phyloP scores from a whole-genome alignment of 768 basidiomycete genomes.

The Auricularia sp. region DNA sequence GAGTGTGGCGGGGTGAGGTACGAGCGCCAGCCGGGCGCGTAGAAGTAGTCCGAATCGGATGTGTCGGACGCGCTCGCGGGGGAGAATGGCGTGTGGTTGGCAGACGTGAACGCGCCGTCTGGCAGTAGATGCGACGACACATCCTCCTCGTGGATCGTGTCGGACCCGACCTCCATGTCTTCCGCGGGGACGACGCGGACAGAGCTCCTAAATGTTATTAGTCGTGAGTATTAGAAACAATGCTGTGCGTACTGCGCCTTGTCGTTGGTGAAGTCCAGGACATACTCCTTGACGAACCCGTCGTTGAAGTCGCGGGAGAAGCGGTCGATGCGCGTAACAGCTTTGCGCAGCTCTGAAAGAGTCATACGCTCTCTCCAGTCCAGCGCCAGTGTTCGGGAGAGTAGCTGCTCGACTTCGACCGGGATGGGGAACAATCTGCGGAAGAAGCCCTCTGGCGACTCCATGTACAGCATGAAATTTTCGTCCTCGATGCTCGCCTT shows the following conservation, averaged over 20 bases:
- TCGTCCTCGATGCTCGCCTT: constrained; percentile 42
- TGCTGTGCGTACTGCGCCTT: background rate
- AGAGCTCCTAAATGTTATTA: background rate
- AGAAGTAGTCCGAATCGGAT: background rate
- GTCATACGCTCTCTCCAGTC: background rate
- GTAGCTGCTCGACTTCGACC: background rate
- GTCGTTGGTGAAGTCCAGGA: background rate
- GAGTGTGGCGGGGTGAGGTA: background rate
- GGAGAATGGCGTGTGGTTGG: background rate
- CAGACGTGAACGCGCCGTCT: background rate
- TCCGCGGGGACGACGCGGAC: too few relatives aligned
- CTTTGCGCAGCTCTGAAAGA: background rate
- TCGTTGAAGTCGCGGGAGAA: background rate
- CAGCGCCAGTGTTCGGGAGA: background rate
- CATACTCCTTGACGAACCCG: background rate
- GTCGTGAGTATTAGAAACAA: background rate
- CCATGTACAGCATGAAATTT: constrained; percentile 22
- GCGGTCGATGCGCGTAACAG: background rate
- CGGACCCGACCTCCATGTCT: too few relatives aligned
- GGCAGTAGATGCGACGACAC: background rate
- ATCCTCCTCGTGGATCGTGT: background rate
- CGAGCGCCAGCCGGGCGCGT: background rate
- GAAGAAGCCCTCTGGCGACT: background rate
- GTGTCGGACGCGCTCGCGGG: background rate
- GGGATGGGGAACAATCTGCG: background rate